Evolutionary conservation across 306 rosid species (phyloP).

Genomic region (Arachis hypogaea): DNA sequence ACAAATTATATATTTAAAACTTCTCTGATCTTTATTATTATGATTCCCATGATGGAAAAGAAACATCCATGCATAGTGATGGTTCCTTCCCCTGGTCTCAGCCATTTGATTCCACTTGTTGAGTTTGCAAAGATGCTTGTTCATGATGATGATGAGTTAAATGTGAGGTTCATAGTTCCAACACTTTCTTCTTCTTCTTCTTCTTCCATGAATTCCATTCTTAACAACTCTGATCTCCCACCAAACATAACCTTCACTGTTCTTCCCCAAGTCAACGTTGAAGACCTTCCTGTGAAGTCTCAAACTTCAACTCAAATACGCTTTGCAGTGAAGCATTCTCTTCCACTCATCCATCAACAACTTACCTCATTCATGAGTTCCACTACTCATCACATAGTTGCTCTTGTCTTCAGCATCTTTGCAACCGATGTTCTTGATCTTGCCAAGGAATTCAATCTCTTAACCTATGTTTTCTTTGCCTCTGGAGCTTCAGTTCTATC

Average conservation of each 20-base stretch:
- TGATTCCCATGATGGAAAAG: neutral
- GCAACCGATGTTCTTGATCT: constrained; percentile 5
- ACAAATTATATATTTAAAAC: too few relatives aligned
- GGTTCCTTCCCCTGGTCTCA: neutral
- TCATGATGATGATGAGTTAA: neutral
- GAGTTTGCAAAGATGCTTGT: neutral
- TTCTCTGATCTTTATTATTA: too few relatives aligned
- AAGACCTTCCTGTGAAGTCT: constrained; percentile 6
- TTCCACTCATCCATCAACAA: neutral
- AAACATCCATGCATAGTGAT: neutral
- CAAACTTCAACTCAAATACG: neutral
- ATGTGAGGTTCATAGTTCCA: constrained; percentile 9
- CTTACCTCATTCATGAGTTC: neutral
- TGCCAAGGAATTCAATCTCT: constrained; percentile 26
- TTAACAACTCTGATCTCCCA: neutral
- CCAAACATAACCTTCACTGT: neutral
- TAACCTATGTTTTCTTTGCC: constrained; percentile 7
- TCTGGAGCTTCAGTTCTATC: neutral
- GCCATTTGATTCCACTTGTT: neutral
- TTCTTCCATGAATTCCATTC: neutral
- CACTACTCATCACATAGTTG: neutral
- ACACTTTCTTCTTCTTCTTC: neutral
- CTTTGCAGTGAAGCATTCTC: constrained; percentile 1
- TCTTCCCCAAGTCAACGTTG: constrained; percentile 6
- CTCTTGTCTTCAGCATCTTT: neutral